phyloP scores from a whole-genome alignment of 2,329 filamentous ascomycete genomes.

The Alternaria brassicae region DNA sequence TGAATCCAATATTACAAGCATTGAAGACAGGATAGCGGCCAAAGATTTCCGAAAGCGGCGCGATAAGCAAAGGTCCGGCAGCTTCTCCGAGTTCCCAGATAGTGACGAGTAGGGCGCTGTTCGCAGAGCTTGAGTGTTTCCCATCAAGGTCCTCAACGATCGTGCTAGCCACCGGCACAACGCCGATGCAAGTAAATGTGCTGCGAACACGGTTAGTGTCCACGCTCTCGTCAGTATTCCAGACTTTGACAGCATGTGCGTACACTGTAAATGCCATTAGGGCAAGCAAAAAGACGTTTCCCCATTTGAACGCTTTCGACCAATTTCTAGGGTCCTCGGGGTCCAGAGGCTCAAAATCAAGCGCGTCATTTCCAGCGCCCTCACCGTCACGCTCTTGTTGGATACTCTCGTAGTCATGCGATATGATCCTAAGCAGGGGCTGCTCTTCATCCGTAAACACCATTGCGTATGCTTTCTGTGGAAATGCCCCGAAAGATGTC shows the following conservation, averaged over 20 bases:
- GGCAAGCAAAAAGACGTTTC: slow-evolving; percentile 43
- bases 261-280: slow-evolving; percentile 48
- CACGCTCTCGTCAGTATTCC: neutral
- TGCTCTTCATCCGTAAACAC: slow-evolving; percentile 38
- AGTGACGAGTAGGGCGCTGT: slow-evolving; percentile 43
- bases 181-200: slow-evolving; percentile 50
- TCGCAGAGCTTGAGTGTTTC: slow-evolving; percentile 30
- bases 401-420: slow-evolving; percentile 25
- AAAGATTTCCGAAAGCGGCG: slow-evolving; percentile 44
- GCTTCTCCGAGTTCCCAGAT: slow-evolving; percentile 50
- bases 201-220: slow-evolving; percentile 18
- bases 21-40: slow-evolving; percentile 46
- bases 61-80: slow-evolving; percentile 44
- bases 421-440: slow-evolving; percentile 35
- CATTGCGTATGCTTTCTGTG: slow-evolving; percentile 13
- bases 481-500: neutral
- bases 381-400: slow-evolving; percentile 16
- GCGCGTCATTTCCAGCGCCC: slow-evolving; percentile 23
- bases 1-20: slow-evolving; percentile 54
- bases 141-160: slow-evolving; percentile 45
- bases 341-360: slow-evolving; percentile 43
- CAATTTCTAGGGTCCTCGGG: slow-evolving; percentile 43
- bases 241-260: neutral
- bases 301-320: slow-evolving; percentile 41
- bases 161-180: slow-evolving; percentile 42